Conservation (phyloP, 2,329 filamentous ascomycete species). For the Pyricularia sp. region DNA sequence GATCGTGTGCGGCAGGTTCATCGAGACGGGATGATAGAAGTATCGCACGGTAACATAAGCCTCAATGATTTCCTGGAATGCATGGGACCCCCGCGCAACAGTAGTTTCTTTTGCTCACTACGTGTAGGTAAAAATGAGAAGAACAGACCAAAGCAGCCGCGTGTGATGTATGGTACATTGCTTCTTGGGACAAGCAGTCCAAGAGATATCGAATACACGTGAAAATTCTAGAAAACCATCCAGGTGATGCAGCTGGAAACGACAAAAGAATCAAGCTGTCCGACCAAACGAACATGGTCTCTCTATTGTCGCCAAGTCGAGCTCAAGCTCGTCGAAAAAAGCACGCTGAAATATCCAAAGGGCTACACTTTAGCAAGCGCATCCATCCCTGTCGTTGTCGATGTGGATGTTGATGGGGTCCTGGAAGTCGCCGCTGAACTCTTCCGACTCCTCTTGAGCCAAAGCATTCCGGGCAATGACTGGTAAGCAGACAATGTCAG, state of each 20-base stretch:
- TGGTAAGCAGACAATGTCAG: conserved; percentile 25
- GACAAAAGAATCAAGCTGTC: neutral
- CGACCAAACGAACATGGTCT: neutral
- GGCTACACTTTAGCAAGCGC: conserved; percentile 61
- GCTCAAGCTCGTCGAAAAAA: neutral
- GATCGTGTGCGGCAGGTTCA: neutral
- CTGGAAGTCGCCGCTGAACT: conserved; percentile 94
- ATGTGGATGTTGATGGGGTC: conserved; percentile 98
- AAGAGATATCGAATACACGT: neutral
- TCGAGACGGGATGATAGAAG: neutral
- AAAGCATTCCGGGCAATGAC: conserved; percentile 95
- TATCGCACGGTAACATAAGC: neutral
- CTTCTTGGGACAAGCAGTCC: neutral
- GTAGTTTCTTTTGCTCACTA: neutral
- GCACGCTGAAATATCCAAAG: neutral
- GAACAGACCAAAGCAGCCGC: neutral
- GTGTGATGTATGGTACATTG: neutral
- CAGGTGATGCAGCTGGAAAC: neutral
- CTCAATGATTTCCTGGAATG: neutral
- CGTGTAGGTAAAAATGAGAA: neutral
- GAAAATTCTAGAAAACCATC: neutral
- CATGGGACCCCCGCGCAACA: neutral
- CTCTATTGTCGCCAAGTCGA: neutral
- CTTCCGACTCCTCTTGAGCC: conserved; percentile 93
- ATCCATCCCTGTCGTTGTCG: conserved; percentile 86